phyloP scores from a whole-genome alignment of 768 basidiomycete genomes.

The Russula brevipes region DNA sequence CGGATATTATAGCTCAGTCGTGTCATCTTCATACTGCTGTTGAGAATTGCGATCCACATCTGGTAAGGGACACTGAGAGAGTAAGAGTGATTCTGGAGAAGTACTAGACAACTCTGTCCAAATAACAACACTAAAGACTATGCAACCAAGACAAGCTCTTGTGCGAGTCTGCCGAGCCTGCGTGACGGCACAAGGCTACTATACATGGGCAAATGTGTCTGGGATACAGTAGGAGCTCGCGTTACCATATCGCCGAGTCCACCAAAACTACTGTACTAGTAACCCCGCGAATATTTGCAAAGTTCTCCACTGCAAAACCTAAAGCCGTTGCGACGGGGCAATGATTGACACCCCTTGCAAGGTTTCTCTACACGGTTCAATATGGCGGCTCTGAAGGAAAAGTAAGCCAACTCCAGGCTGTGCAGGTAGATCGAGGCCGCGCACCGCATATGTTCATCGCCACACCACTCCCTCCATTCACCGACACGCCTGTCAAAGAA shows the following conservation, averaged over 20 bases:
- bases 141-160: too few relatives aligned
- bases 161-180: too few relatives aligned
- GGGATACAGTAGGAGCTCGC: not conserved
- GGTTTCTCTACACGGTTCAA: not conserved
- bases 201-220: too few relatives aligned
- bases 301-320: not conserved
- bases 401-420: not conserved
- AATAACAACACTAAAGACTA: too few relatives aligned
- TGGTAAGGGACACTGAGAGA: too few relatives aligned
- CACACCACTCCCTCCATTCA: conserved; percentile 10
- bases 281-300: not conserved
- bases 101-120: too few relatives aligned
- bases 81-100: too few relatives aligned
- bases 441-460: conserved; percentile 8
- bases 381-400: not conserved
- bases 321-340: not conserved
- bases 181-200: too few relatives aligned
- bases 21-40: too few relatives aligned
- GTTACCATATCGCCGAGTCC: not conserved
- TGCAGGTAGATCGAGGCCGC: not conserved
- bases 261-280: too few relatives aligned
- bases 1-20: too few relatives aligned
- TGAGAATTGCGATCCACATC: too few relatives aligned
- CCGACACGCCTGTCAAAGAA: not conserved
- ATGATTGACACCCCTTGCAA: not conserved